Conservation (phyloP, 2,329 filamentous ascomycete species). For the Beauveria sp. region DNA sequence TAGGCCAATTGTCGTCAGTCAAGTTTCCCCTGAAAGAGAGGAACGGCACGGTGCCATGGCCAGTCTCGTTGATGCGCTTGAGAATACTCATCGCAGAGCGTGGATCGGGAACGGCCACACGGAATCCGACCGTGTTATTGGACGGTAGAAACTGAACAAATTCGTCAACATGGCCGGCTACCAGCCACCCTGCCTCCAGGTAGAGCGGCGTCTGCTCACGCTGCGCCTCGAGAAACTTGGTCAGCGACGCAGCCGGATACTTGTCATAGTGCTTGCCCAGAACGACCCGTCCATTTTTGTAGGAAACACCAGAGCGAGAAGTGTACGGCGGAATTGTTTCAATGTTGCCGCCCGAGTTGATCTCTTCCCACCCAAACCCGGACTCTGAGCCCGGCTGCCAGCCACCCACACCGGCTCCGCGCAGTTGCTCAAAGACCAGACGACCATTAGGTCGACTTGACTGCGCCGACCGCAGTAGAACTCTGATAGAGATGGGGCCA, state of each 20-base stretch:
- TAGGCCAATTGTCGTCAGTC: neutral
- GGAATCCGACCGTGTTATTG: neutral
- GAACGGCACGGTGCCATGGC: neutral
- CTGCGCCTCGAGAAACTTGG: slow-evolving; percentile 21
- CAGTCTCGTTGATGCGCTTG: neutral
- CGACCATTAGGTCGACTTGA: neutral
- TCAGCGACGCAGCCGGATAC: slow-evolving; percentile 14
- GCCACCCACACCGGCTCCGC: slow-evolving; percentile 19
- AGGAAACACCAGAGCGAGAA: slow-evolving; percentile 1
- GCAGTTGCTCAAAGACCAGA: neutral
- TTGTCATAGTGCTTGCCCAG: slow-evolving; percentile 13
- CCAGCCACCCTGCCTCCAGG: slow-evolving; percentile 25
- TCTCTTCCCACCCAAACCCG: slow-evolving; percentile 13
- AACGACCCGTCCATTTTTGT: neutral
- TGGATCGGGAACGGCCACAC: neutral
- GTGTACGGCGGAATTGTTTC: slow-evolving; percentile 25
- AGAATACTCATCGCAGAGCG: neutral
- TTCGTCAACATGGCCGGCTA: slow-evolving; percentile 26
- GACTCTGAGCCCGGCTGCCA: slow-evolving; percentile 18
- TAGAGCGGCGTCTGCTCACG: slow-evolving; percentile 23
- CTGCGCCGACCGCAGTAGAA: slow-evolving; percentile 21
- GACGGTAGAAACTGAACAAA: slow-evolving; percentile 16
- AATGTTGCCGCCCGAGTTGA: slow-evolving; percentile 21
- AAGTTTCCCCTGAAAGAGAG: neutral
- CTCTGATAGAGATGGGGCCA: slow-evolving; percentile 20